Base-by-base conservation (phyloP, 1,284 basidiomycete genomes). In the Volvariella surrecta region DNA sequence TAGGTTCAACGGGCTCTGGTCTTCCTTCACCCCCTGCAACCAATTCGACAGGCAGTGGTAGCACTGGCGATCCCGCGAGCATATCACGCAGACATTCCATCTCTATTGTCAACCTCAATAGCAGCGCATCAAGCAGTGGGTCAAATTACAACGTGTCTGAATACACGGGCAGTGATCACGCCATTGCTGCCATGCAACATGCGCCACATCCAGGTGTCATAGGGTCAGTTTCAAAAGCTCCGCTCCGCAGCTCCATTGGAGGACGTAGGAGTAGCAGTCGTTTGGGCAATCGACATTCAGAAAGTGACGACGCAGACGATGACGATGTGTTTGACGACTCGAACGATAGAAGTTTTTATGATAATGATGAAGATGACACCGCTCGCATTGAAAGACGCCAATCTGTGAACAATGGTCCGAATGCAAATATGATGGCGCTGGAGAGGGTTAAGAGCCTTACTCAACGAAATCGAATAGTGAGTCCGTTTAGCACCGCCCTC, bases 21-120 rank as follows among this genome's bases (percentile, higher is more conserved):
- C 59, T 88, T 4, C 85, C 84, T 1, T 86, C 82, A 13, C 84
- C 84, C 1, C 84, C 84, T 34, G 84, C 82, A 31, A 83, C 85
- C 18, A 87, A 86, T 55, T 87, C 83, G 15, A 85, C 83, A 1
- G 83, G 82, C 19, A 85, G 83, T 57, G 82, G 82, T 40, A 85
- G 83, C 54, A 76, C 76, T 2, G 80, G 78, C 40, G 78, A 81
- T 55, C 68, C 69, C 47, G 68, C 66, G 46, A 77, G 72, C 52
- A 68, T 72, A 21, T 58, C 67, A 32, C 71, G 76, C 47, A 52
- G 53, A 15, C 47, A 56, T 15, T 57, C 60, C n/a, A 30, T 58
- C 10, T 60, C 62, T 28, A 54, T 58, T 28, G 54, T 54, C 41
- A 56, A n/a, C 34, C 34, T 35, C n/a, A 35, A 19, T 35, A 35